Evolutionary conservation across 2,329 filamentous ascomycete genomes (phyloP).

Genomic region (Colletotrichum musicola): DNA sequence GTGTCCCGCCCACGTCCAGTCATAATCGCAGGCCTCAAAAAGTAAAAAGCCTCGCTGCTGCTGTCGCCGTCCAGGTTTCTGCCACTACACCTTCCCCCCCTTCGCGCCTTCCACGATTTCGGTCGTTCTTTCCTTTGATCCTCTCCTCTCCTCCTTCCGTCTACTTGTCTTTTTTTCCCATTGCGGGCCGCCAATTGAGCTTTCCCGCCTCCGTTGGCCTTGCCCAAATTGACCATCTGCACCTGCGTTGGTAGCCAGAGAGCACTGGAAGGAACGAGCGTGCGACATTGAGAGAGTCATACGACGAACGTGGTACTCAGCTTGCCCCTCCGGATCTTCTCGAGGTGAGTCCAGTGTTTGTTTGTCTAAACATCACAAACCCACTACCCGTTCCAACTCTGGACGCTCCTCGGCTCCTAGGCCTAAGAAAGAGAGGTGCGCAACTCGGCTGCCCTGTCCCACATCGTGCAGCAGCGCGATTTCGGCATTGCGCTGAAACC

Average conservation of each 20-base stretch:
- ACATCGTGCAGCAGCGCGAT: constrained; percentile 9
- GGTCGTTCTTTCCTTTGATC: constrained; percentile 13
- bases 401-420: no score
- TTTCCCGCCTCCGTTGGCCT: constrained; percentile 23
- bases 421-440: constrained; percentile 18
- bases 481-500: constrained; percentile 19
- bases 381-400: background rate
- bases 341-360: background rate
- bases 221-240: constrained; percentile 25
- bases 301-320: constrained; percentile 14
- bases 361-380: background rate
- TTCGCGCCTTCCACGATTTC: constrained; percentile 15
- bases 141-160: constrained; percentile 2
- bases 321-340: constrained; percentile 1
- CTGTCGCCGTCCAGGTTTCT: background rate
- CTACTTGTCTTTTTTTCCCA: constrained; percentile 17
- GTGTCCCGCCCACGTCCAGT: constrained; percentile 29
- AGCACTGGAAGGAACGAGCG: background rate
- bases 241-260: constrained; percentile 13
- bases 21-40: constrained; percentile 38
- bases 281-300: background rate
- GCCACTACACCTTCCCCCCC: background rate
- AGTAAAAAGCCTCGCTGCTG: constrained; percentile 37
- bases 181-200: constrained; percentile 26
- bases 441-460: constrained; percentile 1